A percentile compares a stretch with the other conserved stretches of the same genome.
phyloP scores from a whole-genome alignment of 2,329 filamentous ascomycete species.

The Pyrenophora seminiperda region DNA sequence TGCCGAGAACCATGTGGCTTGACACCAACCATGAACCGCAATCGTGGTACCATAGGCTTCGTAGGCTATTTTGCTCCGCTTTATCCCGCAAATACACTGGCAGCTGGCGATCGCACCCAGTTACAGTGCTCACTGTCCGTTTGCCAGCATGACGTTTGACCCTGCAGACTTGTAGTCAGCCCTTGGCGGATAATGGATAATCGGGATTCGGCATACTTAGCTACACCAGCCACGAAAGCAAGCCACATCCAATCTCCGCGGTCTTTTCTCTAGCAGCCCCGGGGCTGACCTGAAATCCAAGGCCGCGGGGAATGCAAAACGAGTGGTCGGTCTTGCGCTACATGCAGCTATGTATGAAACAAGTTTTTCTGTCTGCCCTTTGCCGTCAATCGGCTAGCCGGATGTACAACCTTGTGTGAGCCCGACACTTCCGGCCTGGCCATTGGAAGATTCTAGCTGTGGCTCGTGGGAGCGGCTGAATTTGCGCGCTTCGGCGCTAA shows the following conservation, averaged over 20 bases:
- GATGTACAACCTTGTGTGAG: conserved; percentile 23
- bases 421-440: conserved; percentile 22
- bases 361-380: too few species aligned
- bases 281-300: conserved; percentile 4
- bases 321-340: background rate
- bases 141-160: conserved; percentile 17
- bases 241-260: conserved; percentile 35
- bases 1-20: conserved; percentile 2
- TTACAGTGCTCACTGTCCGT: too few species aligned
- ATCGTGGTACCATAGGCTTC: too few species aligned
- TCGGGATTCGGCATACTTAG: conserved; percentile 18
- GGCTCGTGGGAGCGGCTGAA: conserved; percentile 2
- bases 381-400: conserved; percentile 14
- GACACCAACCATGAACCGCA: conserved; percentile 18
- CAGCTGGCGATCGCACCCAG: too few species aligned
- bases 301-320: conserved; percentile 19
- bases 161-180: conserved; percentile 22
- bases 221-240: conserved; percentile 32
- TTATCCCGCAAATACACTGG: conserved; percentile 1
- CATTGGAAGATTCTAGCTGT: conserved; percentile 4
- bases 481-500: conserved; percentile 11
- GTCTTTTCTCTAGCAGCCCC: background rate
- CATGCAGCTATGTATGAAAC: conserved; percentile 34
- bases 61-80: conserved; percentile 1
- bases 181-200: conserved; percentile 28